phyloP scores from a whole-genome alignment of 805 yeast genomes.

The Candida sphagnicola region DNA sequence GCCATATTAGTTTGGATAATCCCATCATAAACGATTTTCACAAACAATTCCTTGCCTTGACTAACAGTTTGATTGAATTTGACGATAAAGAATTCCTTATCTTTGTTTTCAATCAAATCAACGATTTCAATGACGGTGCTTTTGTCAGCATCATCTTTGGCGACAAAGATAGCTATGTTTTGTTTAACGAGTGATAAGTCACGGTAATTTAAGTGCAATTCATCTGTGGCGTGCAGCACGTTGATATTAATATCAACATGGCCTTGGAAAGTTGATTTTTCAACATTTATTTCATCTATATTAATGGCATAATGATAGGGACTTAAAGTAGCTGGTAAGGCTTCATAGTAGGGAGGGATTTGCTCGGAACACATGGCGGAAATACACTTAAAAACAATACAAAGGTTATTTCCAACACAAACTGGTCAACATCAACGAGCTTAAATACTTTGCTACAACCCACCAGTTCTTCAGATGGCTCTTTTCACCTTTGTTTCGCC shows the following conservation, averaged over 20 bases:
- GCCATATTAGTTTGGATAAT: constrained; percentile 53
- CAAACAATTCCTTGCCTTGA: constrained; percentile 11
- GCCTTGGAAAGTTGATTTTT: constrained; percentile 45
- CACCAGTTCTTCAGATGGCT: background rate
- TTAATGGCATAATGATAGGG: constrained; percentile 71
- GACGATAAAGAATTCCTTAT: constrained; percentile 62
- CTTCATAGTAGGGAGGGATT: constrained; percentile 31
- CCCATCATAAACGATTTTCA: constrained; percentile 37
- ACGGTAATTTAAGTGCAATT: constrained; percentile 47
- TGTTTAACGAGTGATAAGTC: constrained; percentile 29
- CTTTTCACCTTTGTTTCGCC: background rate
- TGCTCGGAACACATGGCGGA: background rate
- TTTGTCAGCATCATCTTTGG: constrained; percentile 15
- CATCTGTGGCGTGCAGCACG: constrained; percentile 38
- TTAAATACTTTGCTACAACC: no score
- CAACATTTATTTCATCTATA: constrained; percentile 57
- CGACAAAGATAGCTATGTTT: constrained; percentile 20
- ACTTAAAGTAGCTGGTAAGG: constrained; percentile 60
- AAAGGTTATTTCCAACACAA: no score
- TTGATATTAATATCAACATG: constrained; percentile 44
- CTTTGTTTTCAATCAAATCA: constrained; percentile 23
- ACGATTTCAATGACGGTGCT: constrained; percentile 2
- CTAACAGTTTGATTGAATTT: constrained; percentile 37
- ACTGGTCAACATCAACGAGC: no score
- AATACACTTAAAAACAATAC: no score